Conservation (phyloP, 2,329 filamentous ascomycete genomes). For the Trichoderma guizhouense region DNA sequence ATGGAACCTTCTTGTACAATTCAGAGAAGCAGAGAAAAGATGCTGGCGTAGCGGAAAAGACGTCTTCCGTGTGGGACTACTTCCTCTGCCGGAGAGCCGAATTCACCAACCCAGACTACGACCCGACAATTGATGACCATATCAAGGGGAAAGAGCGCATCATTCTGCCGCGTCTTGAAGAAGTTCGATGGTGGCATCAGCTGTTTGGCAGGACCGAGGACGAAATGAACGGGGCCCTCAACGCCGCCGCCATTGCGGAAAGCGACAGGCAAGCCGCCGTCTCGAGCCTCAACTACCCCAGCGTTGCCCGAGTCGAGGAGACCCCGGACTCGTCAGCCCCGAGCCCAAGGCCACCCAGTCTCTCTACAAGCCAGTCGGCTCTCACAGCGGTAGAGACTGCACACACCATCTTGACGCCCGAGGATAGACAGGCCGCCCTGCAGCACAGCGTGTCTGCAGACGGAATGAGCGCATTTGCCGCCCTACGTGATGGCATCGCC, state of each 20-base stretch:
- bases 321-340: slow-evolving; percentile 24
- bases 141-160: slow-evolving; percentile 77
- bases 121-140: slow-evolving; percentile 71
- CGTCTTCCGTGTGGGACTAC: slow-evolving; percentile 92
- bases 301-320: slow-evolving; percentile 27
- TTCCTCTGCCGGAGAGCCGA: slow-evolving; percentile 78
- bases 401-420: slow-evolving; percentile 49
- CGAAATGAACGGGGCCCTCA: slow-evolving; percentile 80
- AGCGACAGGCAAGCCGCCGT: slow-evolving; percentile 38
- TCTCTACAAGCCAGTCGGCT: slow-evolving; percentile 49
- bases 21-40: slow-evolving; percentile 84
- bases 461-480: slow-evolving; percentile 41
- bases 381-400: slow-evolving; percentile 58
- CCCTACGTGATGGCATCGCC: slow-evolving; percentile 47
- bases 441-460: slow-evolving; percentile 47
- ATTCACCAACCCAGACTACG: slow-evolving; percentile 80
- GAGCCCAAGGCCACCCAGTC: slow-evolving; percentile 39
- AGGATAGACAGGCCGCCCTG: slow-evolving; percentile 34
- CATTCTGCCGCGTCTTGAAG: slow-evolving; percentile 71
- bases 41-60: slow-evolving; percentile 63
- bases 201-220: slow-evolving; percentile 80
- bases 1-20: slow-evolving; percentile 94
- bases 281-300: slow-evolving; percentile 32
- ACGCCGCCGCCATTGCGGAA: slow-evolving; percentile 52
- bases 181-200: slow-evolving; percentile 93